Evolutionary conservation across 495 filamentous ascomycete genomes (phyloP), one percentile per base, ranked within the genome.

Genomic region (Lepraria neglecta): DNA sequence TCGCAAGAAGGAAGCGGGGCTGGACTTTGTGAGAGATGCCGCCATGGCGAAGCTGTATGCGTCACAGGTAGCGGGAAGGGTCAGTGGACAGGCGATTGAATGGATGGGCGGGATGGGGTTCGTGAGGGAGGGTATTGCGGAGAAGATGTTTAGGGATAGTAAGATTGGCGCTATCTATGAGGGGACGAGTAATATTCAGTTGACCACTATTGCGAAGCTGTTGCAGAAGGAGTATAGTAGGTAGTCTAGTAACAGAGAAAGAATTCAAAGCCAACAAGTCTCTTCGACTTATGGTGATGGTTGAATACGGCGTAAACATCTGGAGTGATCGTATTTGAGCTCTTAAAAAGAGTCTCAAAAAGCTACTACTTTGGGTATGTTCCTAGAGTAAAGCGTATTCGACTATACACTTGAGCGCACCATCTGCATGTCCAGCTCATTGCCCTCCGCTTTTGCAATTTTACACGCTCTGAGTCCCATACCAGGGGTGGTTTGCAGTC

Each of bases 51-150:
- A 99, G 79, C 80, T 99, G 31, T 97, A 86, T 71, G 85, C 94
- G 4, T 91, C 87, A 14, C 95, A 97, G 77, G 91, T 99, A 19
- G 94, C 94, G 1, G 89, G 89, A 17, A 83, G 84, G 56, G 92
- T 97, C 24, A 87, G 88, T 55, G 86, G 91, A 11, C 83, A 84
- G 12, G 94, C 92, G 3, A 83, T 99, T 19, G 94, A 97, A 76
- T 97, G 95, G 94, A 97, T 97, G 92, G 94, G 94, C 40, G 94
- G 94, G 56, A 97, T 96, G 94, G 85, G 84, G 9, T 99, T 99
- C 67, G 94, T 97, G 43, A 79, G 94, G 45, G 94, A 99, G 73
- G 94, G 94, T 3, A 84, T 96, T 63, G 94, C 95, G 4, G 94
- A 99, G 85, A 99, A 99, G 84, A 95, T 87, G 78, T 99, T 86